Evolutionary conservation across 108 stramenopile genomes (phyloP).

Genomic region (Discostella pseudostelligera): DNA sequence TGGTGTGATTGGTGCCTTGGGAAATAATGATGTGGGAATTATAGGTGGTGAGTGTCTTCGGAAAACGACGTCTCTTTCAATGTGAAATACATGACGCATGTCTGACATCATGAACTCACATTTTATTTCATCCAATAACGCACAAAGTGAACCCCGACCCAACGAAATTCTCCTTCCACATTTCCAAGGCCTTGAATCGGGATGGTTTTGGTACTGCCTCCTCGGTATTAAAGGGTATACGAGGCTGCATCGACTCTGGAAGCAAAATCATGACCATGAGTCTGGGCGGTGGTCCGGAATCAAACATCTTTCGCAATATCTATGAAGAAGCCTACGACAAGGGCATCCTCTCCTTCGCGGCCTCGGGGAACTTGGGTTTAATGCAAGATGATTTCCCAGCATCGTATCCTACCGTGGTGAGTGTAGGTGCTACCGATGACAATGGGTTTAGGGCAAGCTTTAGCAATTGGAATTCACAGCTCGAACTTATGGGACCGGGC

Average conservation of each 20-base stretch:
- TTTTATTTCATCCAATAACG: neutral
- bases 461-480: slow-evolving; percentile 47
- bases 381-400: slow-evolving; percentile 44
- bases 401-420: slow-evolving; percentile 42
- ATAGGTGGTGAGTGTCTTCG: slow-evolving; percentile 37
- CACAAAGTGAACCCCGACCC: slow-evolving; percentile 39
- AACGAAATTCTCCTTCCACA: slow-evolving; percentile 44
- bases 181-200: slow-evolving; percentile 37
- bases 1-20: slow-evolving; percentile 61
- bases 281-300: slow-evolving; percentile 37
- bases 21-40: slow-evolving; percentile 52
- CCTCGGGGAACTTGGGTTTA: slow-evolving; percentile 52
- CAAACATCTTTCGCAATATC: slow-evolving; percentile 15
- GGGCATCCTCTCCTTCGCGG: slow-evolving; percentile 45
- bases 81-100: neutral
- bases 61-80: neutral
- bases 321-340: slow-evolving; percentile 40
- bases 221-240: slow-evolving; percentile 25
- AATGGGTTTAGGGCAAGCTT: slow-evolving; percentile 35
- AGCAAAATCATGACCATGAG: slow-evolving; percentile 49
- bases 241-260: slow-evolving; percentile 45
- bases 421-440: slow-evolving; percentile 49
- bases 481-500: slow-evolving; percentile 66
- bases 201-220: slow-evolving; percentile 37
- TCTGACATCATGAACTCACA: neutral